These are phyloP conservation scores for Xerocomus potaroensis DNA, from an alignment of 768 basidiomycete genomes.

Conservation along the genomic window DNA sequence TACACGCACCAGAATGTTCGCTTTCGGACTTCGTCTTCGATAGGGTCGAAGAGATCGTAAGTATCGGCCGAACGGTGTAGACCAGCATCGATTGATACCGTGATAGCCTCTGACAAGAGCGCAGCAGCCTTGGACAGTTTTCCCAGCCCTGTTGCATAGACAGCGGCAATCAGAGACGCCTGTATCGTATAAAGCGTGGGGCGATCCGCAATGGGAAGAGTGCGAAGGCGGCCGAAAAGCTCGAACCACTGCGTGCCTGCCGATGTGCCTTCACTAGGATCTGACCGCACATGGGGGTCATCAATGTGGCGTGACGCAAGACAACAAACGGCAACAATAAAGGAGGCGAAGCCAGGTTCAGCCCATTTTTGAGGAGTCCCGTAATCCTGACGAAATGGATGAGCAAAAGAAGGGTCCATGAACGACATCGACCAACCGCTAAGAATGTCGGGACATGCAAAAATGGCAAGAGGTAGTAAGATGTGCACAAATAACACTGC, in stretches of 20 bases:
- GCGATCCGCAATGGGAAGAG: slow-evolving; percentile 81
- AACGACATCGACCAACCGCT: slow-evolving; percentile 42
- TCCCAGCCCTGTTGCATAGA: slow-evolving; percentile 88
- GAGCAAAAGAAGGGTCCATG: slow-evolving; percentile 13
- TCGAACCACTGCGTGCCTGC: slow-evolving; percentile 93
- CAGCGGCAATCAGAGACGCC: slow-evolving; percentile 85
- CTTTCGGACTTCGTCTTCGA: slow-evolving; percentile 89
- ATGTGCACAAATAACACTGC: slow-evolving; percentile 84
- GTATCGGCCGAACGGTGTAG: slow-evolving; percentile 84
- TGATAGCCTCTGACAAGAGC: slow-evolving; percentile 81
- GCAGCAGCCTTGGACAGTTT: slow-evolving; percentile 84
- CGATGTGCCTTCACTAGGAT: slow-evolving; percentile 78
- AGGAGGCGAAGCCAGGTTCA: slow-evolving; percentile 91
- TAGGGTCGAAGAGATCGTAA: slow-evolving; percentile 82
- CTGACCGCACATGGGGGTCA: slow-evolving; percentile 81
- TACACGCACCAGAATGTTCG: slow-evolving; percentile 97
- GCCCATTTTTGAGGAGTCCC: slow-evolving; percentile 94
- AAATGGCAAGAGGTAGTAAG: slow-evolving; percentile 91
- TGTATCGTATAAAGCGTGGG: slow-evolving; percentile 92
- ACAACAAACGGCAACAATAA: slow-evolving; percentile 91
- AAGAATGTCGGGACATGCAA: slow-evolving; percentile 89
- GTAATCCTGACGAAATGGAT: slow-evolving; percentile 59
- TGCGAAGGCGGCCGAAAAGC: slow-evolving; percentile 79
- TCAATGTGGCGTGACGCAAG: slow-evolving; percentile 90
- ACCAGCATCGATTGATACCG: slow-evolving; percentile 84